Evolutionary conservation across 129 eudicot genomes (phyloP).

Genomic region (Flaveria robusta): DNA sequence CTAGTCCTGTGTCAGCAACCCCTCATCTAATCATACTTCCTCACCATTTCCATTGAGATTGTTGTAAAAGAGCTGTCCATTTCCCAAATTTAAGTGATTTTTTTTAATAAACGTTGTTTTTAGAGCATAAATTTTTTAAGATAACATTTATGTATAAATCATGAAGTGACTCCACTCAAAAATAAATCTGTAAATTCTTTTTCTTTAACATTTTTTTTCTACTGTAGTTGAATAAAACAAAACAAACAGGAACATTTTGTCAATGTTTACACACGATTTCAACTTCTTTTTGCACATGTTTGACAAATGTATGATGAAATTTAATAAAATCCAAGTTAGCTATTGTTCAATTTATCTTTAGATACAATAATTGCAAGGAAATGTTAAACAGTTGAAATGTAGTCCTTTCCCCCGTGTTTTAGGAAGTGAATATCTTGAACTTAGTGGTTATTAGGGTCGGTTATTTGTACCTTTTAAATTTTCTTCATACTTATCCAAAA

Average conservation of each 20-base stretch:
- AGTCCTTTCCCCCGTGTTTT: not conserved
- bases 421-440: too few relatives aligned
- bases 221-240: not conserved
- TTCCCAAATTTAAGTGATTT: too few relatives aligned
- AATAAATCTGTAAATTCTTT: not conserved
- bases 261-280: slow-evolving; percentile 11
- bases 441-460: too few relatives aligned
- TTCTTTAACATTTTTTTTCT: not conserved
- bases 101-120: too few relatives aligned
- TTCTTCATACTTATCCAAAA: too few relatives aligned
- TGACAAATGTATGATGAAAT: slow-evolving; percentile 18
- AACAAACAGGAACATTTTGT: not conserved
- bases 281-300: slow-evolving; percentile 3
- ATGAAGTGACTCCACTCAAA: not conserved
- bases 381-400: slow-evolving; percentile 13
- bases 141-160: not conserved
- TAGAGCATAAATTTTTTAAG: too few relatives aligned
- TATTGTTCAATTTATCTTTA: slow-evolving; percentile 10
- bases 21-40: too few relatives aligned
- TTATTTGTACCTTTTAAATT: too few relatives aligned
- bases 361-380: not conserved
- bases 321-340: slow-evolving; percentile 16
- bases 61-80: too few relatives aligned
- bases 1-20: too few relatives aligned
- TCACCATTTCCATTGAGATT: too few relatives aligned